Percentiles rank a stretch among this genome's conserved stretches.
Evolutionary conservation across 306 rosid genomes (phyloP).

Genomic region (Quercus gilva): DNA sequence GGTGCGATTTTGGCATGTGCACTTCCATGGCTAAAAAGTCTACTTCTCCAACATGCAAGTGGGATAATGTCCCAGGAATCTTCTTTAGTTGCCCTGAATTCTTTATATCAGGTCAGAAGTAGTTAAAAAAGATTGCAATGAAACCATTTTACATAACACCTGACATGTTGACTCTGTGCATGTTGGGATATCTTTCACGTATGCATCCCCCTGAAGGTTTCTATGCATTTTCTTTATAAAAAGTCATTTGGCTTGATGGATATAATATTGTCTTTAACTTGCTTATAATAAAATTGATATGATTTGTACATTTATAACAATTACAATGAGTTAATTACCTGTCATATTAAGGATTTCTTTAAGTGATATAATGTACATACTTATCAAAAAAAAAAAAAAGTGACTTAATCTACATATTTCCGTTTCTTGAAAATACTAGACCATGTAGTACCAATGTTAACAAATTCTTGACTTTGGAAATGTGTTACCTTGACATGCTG

Average conservation of each 20-base stretch:
- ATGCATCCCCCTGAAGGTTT: background rate
- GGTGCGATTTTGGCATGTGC: slow-evolving; percentile 82
- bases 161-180: background rate
- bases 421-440: background rate
- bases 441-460: background rate
- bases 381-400: background rate
- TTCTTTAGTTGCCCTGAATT: slow-evolving; percentile 66
- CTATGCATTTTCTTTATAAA: background rate
- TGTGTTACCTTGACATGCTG: background rate
- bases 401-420: background rate
- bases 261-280: background rate
- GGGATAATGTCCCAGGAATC: slow-evolving; percentile 76
- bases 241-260: background rate
- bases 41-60: slow-evolving; percentile 74
- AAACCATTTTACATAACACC: background rate
- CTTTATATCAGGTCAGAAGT: slow-evolving; percentile 67
- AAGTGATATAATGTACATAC: background rate
- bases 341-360: background rate
- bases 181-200: background rate
- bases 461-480: background rate
- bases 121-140: slow-evolving; percentile 1
- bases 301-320: background rate
- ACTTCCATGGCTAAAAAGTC: slow-evolving; percentile 69
- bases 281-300: background rate
- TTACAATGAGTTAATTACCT: background rate